Evolutionary conservation across 208 protist genomes (phyloP).

Genomic region (Acanthamoeba lenticulata): DNA sequence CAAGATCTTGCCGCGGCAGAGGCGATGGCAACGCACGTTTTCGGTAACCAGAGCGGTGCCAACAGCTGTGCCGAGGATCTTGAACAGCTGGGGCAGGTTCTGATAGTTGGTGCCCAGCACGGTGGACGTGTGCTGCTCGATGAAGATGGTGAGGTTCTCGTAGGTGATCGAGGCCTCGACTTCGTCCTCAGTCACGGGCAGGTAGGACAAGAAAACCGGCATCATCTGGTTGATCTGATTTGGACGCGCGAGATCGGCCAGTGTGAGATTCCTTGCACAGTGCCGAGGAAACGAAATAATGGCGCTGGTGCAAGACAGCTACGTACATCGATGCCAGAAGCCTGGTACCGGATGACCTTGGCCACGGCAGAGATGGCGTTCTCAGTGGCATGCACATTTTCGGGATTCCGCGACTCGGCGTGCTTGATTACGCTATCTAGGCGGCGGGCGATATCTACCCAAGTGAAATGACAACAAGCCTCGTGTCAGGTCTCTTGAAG

Average conservation of each 20-base stretch:
- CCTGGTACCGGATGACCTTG: conserved; percentile 73
- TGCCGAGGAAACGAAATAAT: no score
- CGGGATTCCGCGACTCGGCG: not conserved
- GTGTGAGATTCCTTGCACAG: no score
- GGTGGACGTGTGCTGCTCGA: conserved; percentile 14
- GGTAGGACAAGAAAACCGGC: conserved; percentile 38
- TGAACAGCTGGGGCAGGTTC: conserved; percentile 22
- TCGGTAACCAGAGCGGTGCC: not conserved
- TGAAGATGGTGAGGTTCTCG: conserved; percentile 22
- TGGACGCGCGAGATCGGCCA: no score
- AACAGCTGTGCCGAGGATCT: not conserved
- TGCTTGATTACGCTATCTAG: conserved; percentile 35
- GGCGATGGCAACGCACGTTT: not conserved
- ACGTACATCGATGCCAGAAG: not conserved
- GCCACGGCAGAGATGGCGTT: conserved; percentile 81
- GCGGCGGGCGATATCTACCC: conserved; percentile 29
- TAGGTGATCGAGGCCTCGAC: conserved; percentile 32
- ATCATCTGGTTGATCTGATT: conserved; percentile 46
- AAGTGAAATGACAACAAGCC: not conserved
- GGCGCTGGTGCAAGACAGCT: not conserved
- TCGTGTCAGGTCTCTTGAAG: conserved; percentile 48
- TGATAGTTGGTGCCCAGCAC: not conserved
- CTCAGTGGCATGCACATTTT: conserved; percentile 76
- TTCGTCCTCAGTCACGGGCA: conserved; percentile 60
- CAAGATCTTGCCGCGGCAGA: not conserved